Evolutionary conservation across 2,329 filamentous ascomycete species (phyloP), one percentile per base, ranked within the genome.

Genomic region (Boeremia exigua): DNA sequence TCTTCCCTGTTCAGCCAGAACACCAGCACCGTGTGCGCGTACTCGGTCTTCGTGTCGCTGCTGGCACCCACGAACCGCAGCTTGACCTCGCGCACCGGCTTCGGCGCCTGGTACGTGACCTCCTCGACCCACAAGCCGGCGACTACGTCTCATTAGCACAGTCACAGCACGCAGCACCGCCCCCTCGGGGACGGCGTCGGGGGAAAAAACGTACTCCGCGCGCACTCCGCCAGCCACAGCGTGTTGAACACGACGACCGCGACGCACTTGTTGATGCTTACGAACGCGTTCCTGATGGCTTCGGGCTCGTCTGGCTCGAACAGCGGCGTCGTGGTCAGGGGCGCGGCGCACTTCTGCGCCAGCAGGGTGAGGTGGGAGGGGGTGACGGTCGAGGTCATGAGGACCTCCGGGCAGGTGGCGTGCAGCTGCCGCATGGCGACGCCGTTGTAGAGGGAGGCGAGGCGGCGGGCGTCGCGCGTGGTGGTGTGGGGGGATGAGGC

Each of bases 221-320:
- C 14, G 38, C 37, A 42, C 17, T 12, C 17, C 10, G 50, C 44
- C 43, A 54, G 37, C 43, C 37, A 54, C 14, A 5, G 23, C 17
- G 30, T 32, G 38, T 54, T 48, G 17, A 10, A 37, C 6, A 37
- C 37, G 14, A 54, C 14, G 3, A 34, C 44, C 6, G 30, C 6
- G 4, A 38, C 11, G 17, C 50, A 48, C 6, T 23, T 30, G 44
- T 48, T 48, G n/a, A 54, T 28, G 17, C 50, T 54, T 12, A 43
- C 14, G 6, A 48, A 28, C 0, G 38, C 43, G 14, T 14, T 48
- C 32, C 19, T 48, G 25, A 32, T 25, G 27, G 11, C 14, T 25
- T 54, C 32, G 6, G 23, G 15, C 23, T 17, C 15, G 3, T 25
- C 2, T 5, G 23, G 4, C 4, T 37, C 30, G 10, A 48, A 54